Evolutionary conservation across 202 grass and related monocot species (phyloP).

Genomic region (Elaeis oleifera): DNA sequence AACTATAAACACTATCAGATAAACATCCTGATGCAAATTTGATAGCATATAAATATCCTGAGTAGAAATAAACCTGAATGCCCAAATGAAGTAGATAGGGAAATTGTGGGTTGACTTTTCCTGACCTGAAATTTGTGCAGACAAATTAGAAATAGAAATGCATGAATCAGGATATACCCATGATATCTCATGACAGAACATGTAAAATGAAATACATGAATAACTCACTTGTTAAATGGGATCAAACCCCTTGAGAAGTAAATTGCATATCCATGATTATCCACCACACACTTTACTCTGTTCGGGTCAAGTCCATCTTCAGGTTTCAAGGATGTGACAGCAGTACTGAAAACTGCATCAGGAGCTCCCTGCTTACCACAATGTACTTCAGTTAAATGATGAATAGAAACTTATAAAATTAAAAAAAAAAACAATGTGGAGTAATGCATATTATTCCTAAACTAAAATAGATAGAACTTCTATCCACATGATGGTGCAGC

Average conservation of each 20-base stretch:
- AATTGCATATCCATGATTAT: conserved; percentile 85
- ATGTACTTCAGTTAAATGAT: no score
- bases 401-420: no score
- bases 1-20: neutral
- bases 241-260: conserved; percentile 95
- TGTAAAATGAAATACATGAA: conserved; percentile 1
- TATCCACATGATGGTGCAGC: no score
- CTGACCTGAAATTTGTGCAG: conserved; percentile 51
- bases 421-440: no score
- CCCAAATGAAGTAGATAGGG: conserved; percentile 95
- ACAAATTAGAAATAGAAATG: neutral
- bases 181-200: no score
- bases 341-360: conserved; percentile 95
- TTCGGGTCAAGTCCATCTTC: conserved; percentile 82
- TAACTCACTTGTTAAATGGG: conserved; percentile 76
- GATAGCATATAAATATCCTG: neutral
- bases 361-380: conserved; percentile 48
- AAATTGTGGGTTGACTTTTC: conserved; percentile 51
- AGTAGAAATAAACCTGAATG: conserved; percentile 50
- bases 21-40: neutral
- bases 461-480: no score
- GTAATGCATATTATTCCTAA: no score
- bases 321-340: conserved; percentile 65
- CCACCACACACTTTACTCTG: conserved; percentile 75
- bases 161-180: no score